phyloP scores from a whole-genome alignment of 805 yeast genomes.

The Nakazawaea ishiwadae region DNA sequence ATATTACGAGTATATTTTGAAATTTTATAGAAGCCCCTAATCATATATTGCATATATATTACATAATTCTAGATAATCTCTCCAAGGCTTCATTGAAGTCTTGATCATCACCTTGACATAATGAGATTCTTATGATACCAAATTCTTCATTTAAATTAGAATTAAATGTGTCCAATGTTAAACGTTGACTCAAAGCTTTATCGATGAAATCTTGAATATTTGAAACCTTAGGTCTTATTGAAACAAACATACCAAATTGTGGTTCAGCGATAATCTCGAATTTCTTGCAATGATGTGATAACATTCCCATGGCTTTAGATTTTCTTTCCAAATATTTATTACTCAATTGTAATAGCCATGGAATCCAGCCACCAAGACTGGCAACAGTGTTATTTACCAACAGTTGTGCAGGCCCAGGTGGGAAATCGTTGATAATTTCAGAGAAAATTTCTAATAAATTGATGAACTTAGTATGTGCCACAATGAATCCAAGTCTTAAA shows the following conservation, averaged over 20 bases:
- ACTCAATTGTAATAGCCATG: slow-evolving; percentile 3
- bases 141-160: neutral
- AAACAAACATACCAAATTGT: slow-evolving; percentile 57
- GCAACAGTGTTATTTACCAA: slow-evolving; percentile 37
- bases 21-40: no score
- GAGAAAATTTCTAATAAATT: slow-evolving; percentile 32
- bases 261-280: slow-evolving; percentile 32
- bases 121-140: neutral
- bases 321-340: neutral
- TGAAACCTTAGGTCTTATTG: slow-evolving; percentile 20
- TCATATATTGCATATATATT: neutral
- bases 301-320: neutral
- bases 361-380: slow-evolving; percentile 17
- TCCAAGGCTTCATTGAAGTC: slow-evolving; percentile 1
- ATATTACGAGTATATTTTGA: slow-evolving; percentile 9
- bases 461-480: slow-evolving; percentile 37
- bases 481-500: slow-evolving; percentile 45
- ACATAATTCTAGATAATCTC: neutral
- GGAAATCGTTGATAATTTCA: slow-evolving; percentile 38
- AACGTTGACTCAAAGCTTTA: no score
- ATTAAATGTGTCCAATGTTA: neutral
- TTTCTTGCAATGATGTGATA: slow-evolving; percentile 24
- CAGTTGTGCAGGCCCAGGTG: slow-evolving; percentile 47
- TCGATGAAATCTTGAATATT: neutral
- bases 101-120: slow-evolving; percentile 2